phyloP scores from a whole-genome alignment of 768 basidiomycete genomes.

The Steccherinum ochraceum region DNA sequence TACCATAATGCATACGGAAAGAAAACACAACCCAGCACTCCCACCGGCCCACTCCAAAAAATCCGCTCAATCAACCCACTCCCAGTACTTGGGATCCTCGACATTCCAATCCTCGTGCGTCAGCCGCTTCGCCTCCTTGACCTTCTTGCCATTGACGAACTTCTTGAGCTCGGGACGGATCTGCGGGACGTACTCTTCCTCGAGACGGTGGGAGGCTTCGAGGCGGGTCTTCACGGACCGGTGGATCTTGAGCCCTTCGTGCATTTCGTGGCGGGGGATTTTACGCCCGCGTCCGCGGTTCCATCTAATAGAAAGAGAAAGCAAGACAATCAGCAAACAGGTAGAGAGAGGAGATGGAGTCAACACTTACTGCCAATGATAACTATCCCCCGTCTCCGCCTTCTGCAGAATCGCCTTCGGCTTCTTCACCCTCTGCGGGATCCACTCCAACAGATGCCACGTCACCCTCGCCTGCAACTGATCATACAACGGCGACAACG shows the following conservation, averaged over 20 bases:
- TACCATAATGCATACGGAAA: too few relatives aligned
- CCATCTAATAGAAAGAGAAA: neutral
- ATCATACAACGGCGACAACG: conserved; percentile 41
- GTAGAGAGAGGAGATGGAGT: neutral
- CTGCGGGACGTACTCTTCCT: conserved; percentile 2
- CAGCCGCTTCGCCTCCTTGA: conserved; percentile 1
- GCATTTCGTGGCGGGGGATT: conserved; percentile 4
- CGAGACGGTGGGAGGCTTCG: conserved; percentile 1
- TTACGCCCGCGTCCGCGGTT: conserved; percentile 3
- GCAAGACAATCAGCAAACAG: neutral
- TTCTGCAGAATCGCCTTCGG: conserved; percentile 1
- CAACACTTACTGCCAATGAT: neutral
- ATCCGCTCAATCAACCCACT: conserved; percentile 6
- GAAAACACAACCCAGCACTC: too few relatives aligned
- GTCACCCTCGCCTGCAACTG: conserved; percentile 35
- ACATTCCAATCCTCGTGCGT: conserved; percentile 3
- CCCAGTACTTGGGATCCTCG: conserved; percentile 1
- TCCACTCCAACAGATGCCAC: conserved; percentile 63
- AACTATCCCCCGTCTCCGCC: conserved; percentile 1
- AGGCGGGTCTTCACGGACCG: conserved; percentile 13
- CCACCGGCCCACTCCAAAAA: too few relatives aligned
- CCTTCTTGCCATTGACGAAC: neutral
- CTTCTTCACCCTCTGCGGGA: conserved; percentile 15
- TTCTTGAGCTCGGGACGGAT: neutral
- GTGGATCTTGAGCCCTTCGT: conserved; percentile 9